phyloP scores from a whole-genome alignment of 805 yeast species.

The Citeromyces matritensis region DNA sequence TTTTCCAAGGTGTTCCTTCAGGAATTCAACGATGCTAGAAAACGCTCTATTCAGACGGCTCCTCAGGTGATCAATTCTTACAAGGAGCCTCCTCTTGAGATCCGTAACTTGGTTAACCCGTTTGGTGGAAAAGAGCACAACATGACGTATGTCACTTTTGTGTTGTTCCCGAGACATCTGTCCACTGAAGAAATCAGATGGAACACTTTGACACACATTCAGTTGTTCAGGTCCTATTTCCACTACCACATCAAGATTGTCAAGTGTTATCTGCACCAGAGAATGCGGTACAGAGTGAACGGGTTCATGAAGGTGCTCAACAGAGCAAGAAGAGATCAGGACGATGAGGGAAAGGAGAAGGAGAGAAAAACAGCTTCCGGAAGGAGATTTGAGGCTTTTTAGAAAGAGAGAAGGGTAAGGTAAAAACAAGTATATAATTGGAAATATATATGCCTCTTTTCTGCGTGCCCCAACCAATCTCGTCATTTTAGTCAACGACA shows the following conservation, averaged over 20 bases:
- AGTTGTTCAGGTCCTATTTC: constrained; percentile 89
- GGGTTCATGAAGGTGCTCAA: constrained; percentile 91
- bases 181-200: constrained; percentile 49
- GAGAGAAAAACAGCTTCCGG: constrained; percentile 61
- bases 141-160: constrained; percentile 42
- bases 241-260: constrained; percentile 98
- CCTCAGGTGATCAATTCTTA: constrained; percentile 93
- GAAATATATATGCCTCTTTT: constrained; percentile 1
- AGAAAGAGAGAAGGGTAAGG: too few species aligned
- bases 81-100: constrained; percentile 86
- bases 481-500: neutral
- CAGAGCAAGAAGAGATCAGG: constrained; percentile 92
- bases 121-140: constrained; percentile 18
- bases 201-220: constrained; percentile 81
- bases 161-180: constrained; percentile 71
- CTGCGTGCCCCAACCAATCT: constrained; percentile 1
- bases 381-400: constrained; percentile 34
- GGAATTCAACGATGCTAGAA: constrained; percentile 93
- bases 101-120: constrained; percentile 26
- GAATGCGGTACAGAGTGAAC: constrained; percentile 93
- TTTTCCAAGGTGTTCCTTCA: constrained; percentile 83
- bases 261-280: constrained; percentile 94
- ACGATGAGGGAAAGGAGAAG: constrained; percentile 29
- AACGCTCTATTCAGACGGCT: constrained; percentile 90
- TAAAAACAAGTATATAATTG: neutral